Base-by-base conservation (phyloP, 495 filamentous ascomycete genomes). In the Podospora tetraspora region DNA sequence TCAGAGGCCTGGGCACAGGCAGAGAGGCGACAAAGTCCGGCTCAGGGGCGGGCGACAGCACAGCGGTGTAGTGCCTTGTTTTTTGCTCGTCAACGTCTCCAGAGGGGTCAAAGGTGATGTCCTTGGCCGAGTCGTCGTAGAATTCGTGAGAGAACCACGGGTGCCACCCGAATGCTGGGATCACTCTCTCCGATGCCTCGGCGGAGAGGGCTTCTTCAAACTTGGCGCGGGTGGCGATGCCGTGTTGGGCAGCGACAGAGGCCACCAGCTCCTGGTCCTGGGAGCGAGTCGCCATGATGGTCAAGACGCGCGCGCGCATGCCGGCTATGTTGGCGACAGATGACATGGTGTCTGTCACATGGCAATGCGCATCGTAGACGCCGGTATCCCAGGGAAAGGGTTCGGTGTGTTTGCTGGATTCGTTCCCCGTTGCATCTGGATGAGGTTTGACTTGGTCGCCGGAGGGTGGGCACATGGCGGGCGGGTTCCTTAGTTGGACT, bases 91-190 rank as follows among this genome's bases (percentile, higher is more conserved):
- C 60, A 11, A 65, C 25, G 3, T 76, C 72, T 4, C 63, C 59
- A 69, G 77, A 63, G 3, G 73, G 71, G 61, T 84, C 78, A 64
- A 78, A 81, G n/a, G 79, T 79, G 11, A 34, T 70, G 24, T 75
- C 69, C n/a, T 74, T 70, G 32, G 72, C 74, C 12, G 73, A 70
- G 70, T 92, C 90, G 72, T 93, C 88, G 70, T 87, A 87, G 66
- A 97, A 85, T 69, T 96, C 90, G 75, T 99, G 84, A 1, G 94
- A 95, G 78, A 98, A 99, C 95, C 95, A 99, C 1, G 96, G 96
- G 77, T 99, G 95, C 93, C 94, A 97, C n/a, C 95, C 95, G 80
- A 97, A 99, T 30, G 88, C 89, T 0, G 95, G 94, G 1, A 97
- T 69, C 13, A 97, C 73, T 74, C 70, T 76, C 71, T 70, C 63